Percentiles rank a stretch among this genome's conserved stretches.
phyloP scores from a whole-genome alignment of 169 alveolate species.

The Amoebophrya sp. region DNA sequence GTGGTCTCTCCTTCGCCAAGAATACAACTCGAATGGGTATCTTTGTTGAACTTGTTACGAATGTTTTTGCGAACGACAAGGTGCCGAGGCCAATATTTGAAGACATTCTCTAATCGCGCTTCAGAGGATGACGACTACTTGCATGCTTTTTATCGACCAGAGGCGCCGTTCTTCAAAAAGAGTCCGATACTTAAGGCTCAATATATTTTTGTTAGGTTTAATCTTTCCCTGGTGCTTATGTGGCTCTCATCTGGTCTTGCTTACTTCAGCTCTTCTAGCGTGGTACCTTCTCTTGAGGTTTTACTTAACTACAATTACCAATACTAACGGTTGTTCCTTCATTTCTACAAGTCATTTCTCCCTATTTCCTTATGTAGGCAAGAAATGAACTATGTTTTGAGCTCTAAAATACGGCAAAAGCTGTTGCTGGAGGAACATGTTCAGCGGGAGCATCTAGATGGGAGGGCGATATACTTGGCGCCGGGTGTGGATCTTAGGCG shows the following conservation, averaged over 20 bases:
- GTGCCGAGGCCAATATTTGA: not conserved
- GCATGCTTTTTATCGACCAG: conserved; percentile 1
- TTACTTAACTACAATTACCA: too few relatives aligned
- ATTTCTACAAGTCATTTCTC: too few relatives aligned
- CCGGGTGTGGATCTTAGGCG: not conserved
- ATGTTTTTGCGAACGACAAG: not conserved
- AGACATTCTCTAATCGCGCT: not conserved
- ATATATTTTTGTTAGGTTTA: too few relatives aligned
- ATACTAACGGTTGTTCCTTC: too few relatives aligned
- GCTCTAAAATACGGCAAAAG: too few relatives aligned
- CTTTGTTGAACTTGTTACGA: not conserved
- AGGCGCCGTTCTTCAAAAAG: not conserved
- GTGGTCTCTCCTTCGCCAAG: not conserved
- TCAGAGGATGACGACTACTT: not conserved
- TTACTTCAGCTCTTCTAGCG: too few relatives aligned
- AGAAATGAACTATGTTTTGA: too few relatives aligned
- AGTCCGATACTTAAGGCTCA: too few relatives aligned
- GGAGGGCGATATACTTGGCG: not conserved
- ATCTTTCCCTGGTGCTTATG: too few relatives aligned
- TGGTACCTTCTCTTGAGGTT: too few relatives aligned
- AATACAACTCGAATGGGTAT: not conserved
- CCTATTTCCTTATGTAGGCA: too few relatives aligned
- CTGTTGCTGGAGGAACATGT: not conserved
- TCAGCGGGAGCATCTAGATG: not conserved
- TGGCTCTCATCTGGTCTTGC: too few relatives aligned